Evolutionary conservation across 1,139 yeast species (phyloP).

Genomic region (Saccharomyces hybrid): DNA sequence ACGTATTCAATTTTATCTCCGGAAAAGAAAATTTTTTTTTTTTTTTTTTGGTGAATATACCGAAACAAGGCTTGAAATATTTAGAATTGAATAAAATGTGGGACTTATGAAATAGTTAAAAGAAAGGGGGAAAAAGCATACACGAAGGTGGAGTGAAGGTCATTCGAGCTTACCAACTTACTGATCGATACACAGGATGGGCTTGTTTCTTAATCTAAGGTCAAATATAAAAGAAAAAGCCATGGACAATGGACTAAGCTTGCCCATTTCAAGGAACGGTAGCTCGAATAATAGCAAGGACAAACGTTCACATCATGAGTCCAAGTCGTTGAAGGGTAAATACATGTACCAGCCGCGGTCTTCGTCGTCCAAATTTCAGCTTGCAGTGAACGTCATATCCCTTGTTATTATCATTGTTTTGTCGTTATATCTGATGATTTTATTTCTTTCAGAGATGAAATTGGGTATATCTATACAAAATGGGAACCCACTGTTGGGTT

Average conservation of each 20-base stretch:
- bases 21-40: neutral
- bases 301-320: neutral
- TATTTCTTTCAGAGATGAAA: neutral
- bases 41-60: neutral
- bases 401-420: neutral
- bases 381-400: neutral
- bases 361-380: neutral
- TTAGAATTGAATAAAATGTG: neutral
- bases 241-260: neutral
- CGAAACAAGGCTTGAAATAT: neutral
- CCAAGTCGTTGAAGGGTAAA: neutral
- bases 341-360: neutral
- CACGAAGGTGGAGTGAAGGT: neutral
- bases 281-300: neutral
- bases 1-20: neutral
- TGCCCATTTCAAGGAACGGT: conserved; percentile 1
- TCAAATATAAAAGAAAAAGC: neutral
- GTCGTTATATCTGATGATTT: neutral
- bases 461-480: neutral
- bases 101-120: neutral
- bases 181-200: neutral
- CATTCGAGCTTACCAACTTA: neutral
- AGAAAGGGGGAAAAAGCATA: neutral
- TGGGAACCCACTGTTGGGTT: neutral
- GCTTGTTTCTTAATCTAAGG: neutral